These are phyloP conservation scores for Rhizopus arrhizus DNA, from an alignment of 371 early-diverging fungal genomes.

Conservation along the genomic window DNA sequence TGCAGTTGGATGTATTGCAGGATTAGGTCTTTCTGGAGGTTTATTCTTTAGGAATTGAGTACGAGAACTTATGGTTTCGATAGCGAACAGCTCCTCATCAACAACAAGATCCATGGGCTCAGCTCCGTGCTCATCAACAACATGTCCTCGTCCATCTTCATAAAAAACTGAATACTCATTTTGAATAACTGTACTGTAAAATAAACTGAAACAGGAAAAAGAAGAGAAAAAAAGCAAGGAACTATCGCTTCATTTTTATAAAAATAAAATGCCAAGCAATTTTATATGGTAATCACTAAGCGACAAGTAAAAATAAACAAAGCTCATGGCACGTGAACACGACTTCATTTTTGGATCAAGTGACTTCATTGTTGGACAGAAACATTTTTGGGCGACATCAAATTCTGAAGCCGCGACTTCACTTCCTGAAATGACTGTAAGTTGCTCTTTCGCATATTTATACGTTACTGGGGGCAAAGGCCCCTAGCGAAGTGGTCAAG, in stretches of 20 bases:
- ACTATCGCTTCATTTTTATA: constrained; percentile 10
- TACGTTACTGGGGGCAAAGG: no score
- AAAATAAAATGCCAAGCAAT: constrained; percentile 5
- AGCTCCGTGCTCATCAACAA: constrained; percentile 23
- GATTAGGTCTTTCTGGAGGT: constrained; percentile 5
- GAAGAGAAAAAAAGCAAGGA: constrained; percentile 11
- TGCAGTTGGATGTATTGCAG: constrained; percentile 5
- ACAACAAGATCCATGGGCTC: constrained; percentile 26
- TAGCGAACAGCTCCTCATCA: constrained; percentile 25
- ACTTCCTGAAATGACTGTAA: constrained; percentile 22
- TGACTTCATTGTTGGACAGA: constrained; percentile 11
- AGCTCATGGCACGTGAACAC: constrained; percentile 16
- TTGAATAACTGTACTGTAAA: constrained; percentile 13
- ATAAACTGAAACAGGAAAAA: constrained; percentile 14
- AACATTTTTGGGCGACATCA: constrained; percentile 21
- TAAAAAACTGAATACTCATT: constrained; percentile 17
- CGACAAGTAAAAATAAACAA: constrained; percentile 21
- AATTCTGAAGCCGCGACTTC: constrained; percentile 22
- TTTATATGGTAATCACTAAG: constrained; percentile 12
- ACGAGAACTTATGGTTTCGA: constrained; percentile 20
- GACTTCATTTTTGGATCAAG: no score
- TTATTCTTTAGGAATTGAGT: constrained; percentile 20
- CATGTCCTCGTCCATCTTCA: constrained; percentile 21
- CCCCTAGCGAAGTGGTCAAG: no score
- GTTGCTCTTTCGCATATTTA: no score